These are phyloP conservation scores for Periglandula ipomoeae DNA, from an alignment of 2,329 filamentous ascomycete species.

Conservation along the genomic window DNA sequence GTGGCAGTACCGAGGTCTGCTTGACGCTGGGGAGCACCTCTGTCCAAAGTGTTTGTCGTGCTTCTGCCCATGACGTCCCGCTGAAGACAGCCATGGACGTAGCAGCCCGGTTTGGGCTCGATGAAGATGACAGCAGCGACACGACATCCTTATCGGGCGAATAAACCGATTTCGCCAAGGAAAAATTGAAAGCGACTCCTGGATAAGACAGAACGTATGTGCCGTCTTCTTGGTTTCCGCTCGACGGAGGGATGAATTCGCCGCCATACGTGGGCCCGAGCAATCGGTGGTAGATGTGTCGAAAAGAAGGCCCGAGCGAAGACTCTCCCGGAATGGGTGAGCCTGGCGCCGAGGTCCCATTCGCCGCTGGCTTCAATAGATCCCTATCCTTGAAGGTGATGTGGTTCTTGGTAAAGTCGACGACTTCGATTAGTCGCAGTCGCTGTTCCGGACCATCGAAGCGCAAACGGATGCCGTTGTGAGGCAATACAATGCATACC, in stretches of 20 bases:
- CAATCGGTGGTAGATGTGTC: conserved; percentile 86
- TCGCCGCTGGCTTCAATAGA: conserved; percentile 54
- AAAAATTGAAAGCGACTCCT: conserved; percentile 87
- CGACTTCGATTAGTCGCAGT: conserved; percentile 79
- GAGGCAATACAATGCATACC: conserved; percentile 65
- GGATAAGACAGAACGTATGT: conserved; percentile 91
- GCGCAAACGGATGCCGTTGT: conserved; percentile 79
- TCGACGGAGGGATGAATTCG: conserved; percentile 68
- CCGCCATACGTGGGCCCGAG: conserved; percentile 90
- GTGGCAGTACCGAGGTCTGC: conserved; percentile 56
- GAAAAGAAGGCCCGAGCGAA: conserved; percentile 61
- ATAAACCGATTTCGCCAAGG: conserved; percentile 65
- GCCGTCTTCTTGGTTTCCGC: conserved; percentile 44
- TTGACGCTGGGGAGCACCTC: conserved; percentile 66
- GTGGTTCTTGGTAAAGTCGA: conserved; percentile 79
- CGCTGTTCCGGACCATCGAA: conserved; percentile 94
- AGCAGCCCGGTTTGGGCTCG: conserved; percentile 65
- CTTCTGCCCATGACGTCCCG: conserved; percentile 84
- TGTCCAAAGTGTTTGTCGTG: conserved; percentile 67
- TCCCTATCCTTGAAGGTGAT: conserved; percentile 75
- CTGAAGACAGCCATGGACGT: conserved; percentile 85
- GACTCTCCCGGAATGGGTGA: conserved; percentile 25
- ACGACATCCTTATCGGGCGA: conserved; percentile 74
- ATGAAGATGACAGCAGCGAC: conserved; percentile 69
- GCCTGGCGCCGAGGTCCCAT: conserved; percentile 24